A percentile compares a stretch with the other conserved stretches of the same genome.
Conservation (phyloP, 441 rosid species). For the Brassica balearica region DNA sequence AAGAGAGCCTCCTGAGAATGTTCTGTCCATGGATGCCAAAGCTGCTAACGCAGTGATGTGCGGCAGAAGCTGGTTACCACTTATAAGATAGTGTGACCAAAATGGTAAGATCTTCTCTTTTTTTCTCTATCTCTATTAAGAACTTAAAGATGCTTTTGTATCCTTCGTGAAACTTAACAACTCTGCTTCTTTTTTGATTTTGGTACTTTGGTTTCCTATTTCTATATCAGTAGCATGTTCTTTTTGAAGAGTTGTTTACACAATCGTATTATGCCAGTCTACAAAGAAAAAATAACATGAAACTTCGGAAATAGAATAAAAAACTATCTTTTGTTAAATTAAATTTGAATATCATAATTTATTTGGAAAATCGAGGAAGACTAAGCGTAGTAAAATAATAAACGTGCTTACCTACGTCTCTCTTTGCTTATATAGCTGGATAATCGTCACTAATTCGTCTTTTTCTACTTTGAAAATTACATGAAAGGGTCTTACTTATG, state of each 20-base stretch:
- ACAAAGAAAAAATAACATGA: too few relatives aligned
- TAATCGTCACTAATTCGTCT: not conserved
- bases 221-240: too few relatives aligned
- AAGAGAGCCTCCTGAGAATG: slow-evolving; percentile 38
- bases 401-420: not conserved
- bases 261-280: not conserved
- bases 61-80: slow-evolving; percentile 27
- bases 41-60: slow-evolving; percentile 39
- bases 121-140: too few relatives aligned
- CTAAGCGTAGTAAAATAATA: not conserved
- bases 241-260: too few relatives aligned
- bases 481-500: not conserved
- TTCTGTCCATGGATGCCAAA: slow-evolving; percentile 31
- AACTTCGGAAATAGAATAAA: too few relatives aligned
- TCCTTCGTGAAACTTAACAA: too few relatives aligned
- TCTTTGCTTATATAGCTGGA: not conserved
- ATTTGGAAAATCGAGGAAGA: not conserved
- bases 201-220: too few relatives aligned
- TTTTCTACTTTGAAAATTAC: not conserved
- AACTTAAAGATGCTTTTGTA: too few relatives aligned
- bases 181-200: too few relatives aligned
- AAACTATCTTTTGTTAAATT: too few relatives aligned
- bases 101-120: too few relatives aligned
- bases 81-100: not conserved
- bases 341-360: too few relatives aligned